Evolutionary conservation across 2,329 filamentous ascomycete species (phyloP), one percentile per base, ranked within the genome.

Genomic region (Mycosphaerella sp.): DNA sequence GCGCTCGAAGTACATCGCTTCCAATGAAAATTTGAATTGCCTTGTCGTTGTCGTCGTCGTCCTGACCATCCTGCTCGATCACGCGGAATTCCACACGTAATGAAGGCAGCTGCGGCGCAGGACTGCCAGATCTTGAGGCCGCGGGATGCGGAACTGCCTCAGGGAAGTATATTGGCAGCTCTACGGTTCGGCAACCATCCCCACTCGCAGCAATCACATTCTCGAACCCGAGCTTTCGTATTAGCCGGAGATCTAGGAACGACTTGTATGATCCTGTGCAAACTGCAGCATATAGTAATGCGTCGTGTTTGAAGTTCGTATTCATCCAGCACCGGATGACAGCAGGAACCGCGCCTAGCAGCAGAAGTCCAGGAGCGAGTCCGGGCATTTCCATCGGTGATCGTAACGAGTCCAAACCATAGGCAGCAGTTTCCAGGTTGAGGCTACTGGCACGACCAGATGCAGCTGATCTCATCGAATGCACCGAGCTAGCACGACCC

Each of bases 241-340:
- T 73, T 46, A 96, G 77, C 5, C 82, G 80, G 60, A 80, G 78
- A 50, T 93, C 86, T 41, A 98, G 73, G n/a, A 82, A 83, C 1
- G 93, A 97, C 61, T 82, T 85, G 68, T 90, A 89, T 4, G 93
- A 95, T 1, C 91, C 93, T 2, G 88, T 91, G 69, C 93, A 97
- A 2, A 97, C 77, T 30, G 89, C 90, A 32, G 90, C 93, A 66
- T 97, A 97, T 4, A 96, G 76, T 13, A 97, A 78, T 8, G 89
- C 86, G 58, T 86, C 84, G 66, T 95, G 91, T 12, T 89, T 91
- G 71, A 95, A 97, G 63, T 88, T 85, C 32, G 84, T 86, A 21
- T 87, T 91, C 61, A 97, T 76, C 90, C 93, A 97, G 73, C 93
- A 98, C 55, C 93, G 85, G 51, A 97, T 87, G 59, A 98, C 95